Evolutionary conservation across 225 moss, liverwort and hornwort species (phyloP).

Genomic region (Marchantia polymorpha): DNA sequence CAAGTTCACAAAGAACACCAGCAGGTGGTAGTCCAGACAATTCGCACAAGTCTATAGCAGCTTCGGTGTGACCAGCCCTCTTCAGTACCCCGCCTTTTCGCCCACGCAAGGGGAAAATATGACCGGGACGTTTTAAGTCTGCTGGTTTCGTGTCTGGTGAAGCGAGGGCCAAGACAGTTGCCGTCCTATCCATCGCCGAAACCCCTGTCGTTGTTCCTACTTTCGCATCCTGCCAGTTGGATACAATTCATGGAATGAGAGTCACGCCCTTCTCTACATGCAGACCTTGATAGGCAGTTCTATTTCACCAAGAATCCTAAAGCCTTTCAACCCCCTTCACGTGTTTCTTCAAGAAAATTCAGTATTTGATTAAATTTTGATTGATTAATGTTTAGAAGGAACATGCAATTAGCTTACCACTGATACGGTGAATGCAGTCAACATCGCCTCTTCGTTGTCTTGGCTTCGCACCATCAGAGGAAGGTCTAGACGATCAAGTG

Average conservation of each 20-base stretch:
- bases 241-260: no score
- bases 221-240: conserved; percentile 60
- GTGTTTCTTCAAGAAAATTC: no score
- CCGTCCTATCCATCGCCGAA: conserved; percentile 71
- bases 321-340: no score
- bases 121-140: conserved; percentile 83
- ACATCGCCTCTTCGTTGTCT: conserved; percentile 66
- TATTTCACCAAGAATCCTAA: no score
- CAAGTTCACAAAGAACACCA: conserved; percentile 89
- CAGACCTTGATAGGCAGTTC: no score
- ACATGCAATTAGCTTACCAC: conserved; percentile 51
- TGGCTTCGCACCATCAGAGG: conserved; percentile 75
- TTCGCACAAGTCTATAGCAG: conserved; percentile 71
- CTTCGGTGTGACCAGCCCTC: conserved; percentile 94
- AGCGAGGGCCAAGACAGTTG: conserved; percentile 67
- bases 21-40: conserved; percentile 76
- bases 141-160: conserved; percentile 48
- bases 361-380: no score
- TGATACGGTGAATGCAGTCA: conserved; percentile 85
- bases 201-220: conserved; percentile 83
- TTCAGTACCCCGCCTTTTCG: conserved; percentile 87
- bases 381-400: no score
- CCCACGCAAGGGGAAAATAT: conserved; percentile 83
- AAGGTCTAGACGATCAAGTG: conserved; percentile 72
- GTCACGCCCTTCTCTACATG: no score